Conservation (phyloP, 2,329 filamentous ascomycete species). For the Phaeophleospora eucalypticola region DNA sequence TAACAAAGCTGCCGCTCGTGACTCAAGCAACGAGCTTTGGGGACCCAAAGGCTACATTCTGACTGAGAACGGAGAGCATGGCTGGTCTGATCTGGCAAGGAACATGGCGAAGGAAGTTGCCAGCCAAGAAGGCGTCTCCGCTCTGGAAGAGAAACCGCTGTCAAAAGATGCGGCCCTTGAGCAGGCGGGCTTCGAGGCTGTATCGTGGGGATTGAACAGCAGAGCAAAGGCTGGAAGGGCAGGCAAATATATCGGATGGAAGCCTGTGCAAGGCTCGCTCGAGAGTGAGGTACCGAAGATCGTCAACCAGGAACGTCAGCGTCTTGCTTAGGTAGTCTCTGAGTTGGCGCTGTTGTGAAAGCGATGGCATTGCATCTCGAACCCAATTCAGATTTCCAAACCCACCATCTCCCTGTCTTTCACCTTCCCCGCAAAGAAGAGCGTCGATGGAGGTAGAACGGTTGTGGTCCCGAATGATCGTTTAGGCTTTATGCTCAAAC, state of each 20-base stretch:
- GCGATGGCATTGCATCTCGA: too few relatives aligned
- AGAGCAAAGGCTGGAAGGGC: slow-evolving; percentile 53
- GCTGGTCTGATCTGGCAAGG: slow-evolving; percentile 46
- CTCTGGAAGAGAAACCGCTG: slow-evolving; percentile 51
- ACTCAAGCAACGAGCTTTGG: slow-evolving; percentile 44
- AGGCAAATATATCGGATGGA: slow-evolving; percentile 57
- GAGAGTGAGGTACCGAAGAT: not conserved
- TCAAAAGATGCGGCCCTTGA: slow-evolving; percentile 45
- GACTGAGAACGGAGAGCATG: slow-evolving; percentile 56
- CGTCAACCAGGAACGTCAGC: not conserved
- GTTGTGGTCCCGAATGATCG: too few relatives aligned
- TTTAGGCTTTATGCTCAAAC: too few relatives aligned
- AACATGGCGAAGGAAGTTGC: slow-evolving; percentile 13
- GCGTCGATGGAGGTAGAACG: too few relatives aligned
- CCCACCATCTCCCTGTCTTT: too few relatives aligned
- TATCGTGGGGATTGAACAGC: slow-evolving; percentile 59
- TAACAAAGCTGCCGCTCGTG: slow-evolving; percentile 26
- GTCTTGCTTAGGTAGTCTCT: too few relatives aligned
- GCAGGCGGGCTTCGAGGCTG: slow-evolving; percentile 43
- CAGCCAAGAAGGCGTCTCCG: slow-evolving; percentile 29
- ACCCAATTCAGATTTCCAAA: too few relatives aligned
- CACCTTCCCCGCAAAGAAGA: too few relatives aligned
- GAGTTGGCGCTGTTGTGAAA: too few relatives aligned
- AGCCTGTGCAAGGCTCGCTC: slow-evolving; percentile 35
- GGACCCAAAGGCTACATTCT: slow-evolving; percentile 63